phyloP scores from a whole-genome alignment of 331 rosid genomes.

The Prunus yedoensis region DNA sequence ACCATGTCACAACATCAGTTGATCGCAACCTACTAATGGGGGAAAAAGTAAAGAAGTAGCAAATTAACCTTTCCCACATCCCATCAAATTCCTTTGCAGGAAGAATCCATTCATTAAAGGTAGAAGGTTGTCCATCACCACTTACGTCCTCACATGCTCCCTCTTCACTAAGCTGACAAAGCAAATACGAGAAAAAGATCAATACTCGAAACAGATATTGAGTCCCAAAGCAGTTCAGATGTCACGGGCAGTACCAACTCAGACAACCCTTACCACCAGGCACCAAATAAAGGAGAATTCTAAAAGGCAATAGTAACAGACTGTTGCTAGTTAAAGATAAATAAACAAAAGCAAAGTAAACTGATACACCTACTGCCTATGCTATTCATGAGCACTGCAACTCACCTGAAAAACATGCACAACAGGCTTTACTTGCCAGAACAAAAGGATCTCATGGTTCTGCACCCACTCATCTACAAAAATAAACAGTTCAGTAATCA shows the following conservation, averaged over 20 bases:
- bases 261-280: background rate
- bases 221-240: background rate
- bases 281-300: background rate
- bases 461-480: constrained; percentile 73
- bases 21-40: constrained; percentile 10
- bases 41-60: constrained; percentile 6
- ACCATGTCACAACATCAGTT: constrained; percentile 16
- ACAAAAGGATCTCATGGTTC: constrained; percentile 72
- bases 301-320: background rate
- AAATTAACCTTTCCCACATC: constrained; percentile 93
- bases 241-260: background rate
- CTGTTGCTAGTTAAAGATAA: background rate
- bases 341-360: background rate
- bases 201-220: constrained; percentile 19
- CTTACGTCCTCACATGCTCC: constrained; percentile 93
- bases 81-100: constrained; percentile 98
- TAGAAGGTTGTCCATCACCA: constrained; percentile 82
- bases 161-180: constrained; percentile 83
- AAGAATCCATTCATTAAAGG: constrained; percentile 94
- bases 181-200: constrained; percentile 21
- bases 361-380: background rate
- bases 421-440: constrained; percentile 97
- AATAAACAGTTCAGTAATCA: constrained; percentile 19
- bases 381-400: background rate
- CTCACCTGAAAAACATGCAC: constrained; percentile 95